Base-by-base conservation (phyloP, 2,329 filamentous ascomycete genomes). In the Ascochyta rabiei region DNA sequence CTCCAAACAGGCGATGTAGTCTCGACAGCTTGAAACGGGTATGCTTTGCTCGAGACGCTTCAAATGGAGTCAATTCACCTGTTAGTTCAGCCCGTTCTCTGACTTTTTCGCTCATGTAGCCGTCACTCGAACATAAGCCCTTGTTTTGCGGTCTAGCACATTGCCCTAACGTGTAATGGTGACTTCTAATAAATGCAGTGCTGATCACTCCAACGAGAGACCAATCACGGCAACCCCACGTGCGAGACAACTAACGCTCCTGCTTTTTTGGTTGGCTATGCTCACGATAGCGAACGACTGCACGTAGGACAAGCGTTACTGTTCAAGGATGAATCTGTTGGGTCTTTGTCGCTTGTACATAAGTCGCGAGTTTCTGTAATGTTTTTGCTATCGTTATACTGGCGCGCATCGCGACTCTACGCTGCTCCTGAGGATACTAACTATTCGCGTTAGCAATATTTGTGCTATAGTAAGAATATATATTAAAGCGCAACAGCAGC, bases 201-300 rank as follows among this genome's bases (percentile, higher is more conserved):
- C n/a, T 48, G 46, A 49, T 55, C 52, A 26, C 51, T 19, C 8
- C 23, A 16, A 2, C 19, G 18, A 13, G 13, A 12, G 10, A 40
- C 52, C 46, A 55, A 50, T 46, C 46, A 54, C 28, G 9, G 34
- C 39, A 21, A 23, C 19, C 39, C 45, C 51, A 54, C 51, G 51
- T 54, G 51, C 51, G 4, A 23, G 26, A 23, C 28, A 13, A 18
- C 19, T n/a, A 43, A 39, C n/a, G 26, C 33, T 44, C 39, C 51
- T 33, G 18, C 51, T 16, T 5, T 18, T 12, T 34, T 54, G 51
- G 40, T 54, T 48, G 51, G 51, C 39, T 40, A 21, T 8, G 21
- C 19, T 18, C 24, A 33, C 33, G n/a, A 35, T 31, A 16, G 45
- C 34, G 23, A 34, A 46, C 45, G 30, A 26, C 10, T 48, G 51